These are phyloP conservation scores for Hypsizygus ulmarius DNA, from an alignment of 1,284 basidiomycete genomes.

Conservation along the genomic window DNA sequence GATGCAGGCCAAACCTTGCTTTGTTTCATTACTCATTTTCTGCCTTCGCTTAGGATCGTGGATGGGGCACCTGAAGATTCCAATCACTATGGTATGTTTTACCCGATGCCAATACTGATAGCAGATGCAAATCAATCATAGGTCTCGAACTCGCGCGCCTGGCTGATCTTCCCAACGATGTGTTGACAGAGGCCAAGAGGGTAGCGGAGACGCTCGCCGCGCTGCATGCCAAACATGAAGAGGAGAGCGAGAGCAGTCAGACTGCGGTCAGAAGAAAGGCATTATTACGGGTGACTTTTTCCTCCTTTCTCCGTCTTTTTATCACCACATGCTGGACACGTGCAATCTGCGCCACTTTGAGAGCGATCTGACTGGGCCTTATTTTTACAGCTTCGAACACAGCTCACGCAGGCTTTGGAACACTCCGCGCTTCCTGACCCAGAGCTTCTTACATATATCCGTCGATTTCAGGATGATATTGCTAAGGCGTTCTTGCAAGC, in stretches of 20 bases:
- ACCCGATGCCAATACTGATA: not conserved
- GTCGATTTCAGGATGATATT: conserved; percentile 66
- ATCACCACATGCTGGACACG: not conserved
- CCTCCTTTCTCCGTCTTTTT: not conserved
- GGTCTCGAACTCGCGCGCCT: conserved; percentile 84
- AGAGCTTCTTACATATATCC: conserved; percentile 62
- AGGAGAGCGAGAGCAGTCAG: conserved; percentile 58
- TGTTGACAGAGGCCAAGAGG: conserved; percentile 58
- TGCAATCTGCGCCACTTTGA: not conserved
- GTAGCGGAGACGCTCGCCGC: conserved; percentile 61
- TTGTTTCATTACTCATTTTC: not conserved
- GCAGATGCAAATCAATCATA: conserved; percentile 17
- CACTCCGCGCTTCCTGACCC: conserved; percentile 67
- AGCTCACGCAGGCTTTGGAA: conserved; percentile 65
- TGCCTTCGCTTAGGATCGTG: conserved; percentile 47
- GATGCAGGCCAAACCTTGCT: conserved; percentile 14
- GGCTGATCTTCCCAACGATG: conserved; percentile 74
- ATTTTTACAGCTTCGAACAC: conserved; percentile 56
- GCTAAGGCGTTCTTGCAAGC: conserved; percentile 47
- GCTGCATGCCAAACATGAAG: conserved; percentile 56
- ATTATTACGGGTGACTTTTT: conserved; percentile 55
- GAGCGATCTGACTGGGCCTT: not conserved
- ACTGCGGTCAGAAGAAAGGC: conserved; percentile 63
- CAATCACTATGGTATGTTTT: conserved; percentile 61
- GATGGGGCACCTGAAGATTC: conserved; percentile 60